Percentiles rank a stretch among this genome's conserved stretches.
Conservation (phyloP, 352 stramenopile species). For the Nothophytophthora sp. region DNA sequence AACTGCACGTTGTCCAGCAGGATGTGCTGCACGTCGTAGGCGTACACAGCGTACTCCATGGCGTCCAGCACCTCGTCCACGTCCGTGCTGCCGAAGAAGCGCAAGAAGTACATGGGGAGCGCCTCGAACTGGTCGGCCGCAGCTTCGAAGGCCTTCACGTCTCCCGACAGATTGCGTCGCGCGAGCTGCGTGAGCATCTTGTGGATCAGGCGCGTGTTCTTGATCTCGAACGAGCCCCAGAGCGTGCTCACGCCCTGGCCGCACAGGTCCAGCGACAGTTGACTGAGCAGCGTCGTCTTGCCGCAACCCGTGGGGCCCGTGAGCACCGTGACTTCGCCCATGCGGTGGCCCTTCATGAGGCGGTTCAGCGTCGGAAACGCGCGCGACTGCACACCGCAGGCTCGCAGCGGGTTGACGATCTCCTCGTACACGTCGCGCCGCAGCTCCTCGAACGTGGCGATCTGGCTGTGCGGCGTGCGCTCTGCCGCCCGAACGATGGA, state of each 20-base stretch:
- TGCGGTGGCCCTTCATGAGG: constrained; percentile 96
- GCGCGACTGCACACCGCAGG: constrained; percentile 91
- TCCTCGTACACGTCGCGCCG: constrained; percentile 94
- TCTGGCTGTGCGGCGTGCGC: constrained; percentile 91
- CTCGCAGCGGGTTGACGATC: constrained; percentile 94
- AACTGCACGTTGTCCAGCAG: constrained; percentile 99
- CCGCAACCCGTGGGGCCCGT: constrained; percentile 97
- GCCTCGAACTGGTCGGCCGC: constrained; percentile 91
- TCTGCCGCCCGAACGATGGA: constrained; percentile 83
- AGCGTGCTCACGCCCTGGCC: constrained; percentile 97
- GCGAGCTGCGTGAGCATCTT: constrained; percentile 98
- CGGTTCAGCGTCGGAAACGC: constrained; percentile 95
- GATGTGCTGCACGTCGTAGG: constrained; percentile 98
- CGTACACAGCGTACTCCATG: constrained; percentile 99
- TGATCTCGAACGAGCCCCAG: constrained; percentile 99
- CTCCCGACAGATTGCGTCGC: constrained; percentile 61
- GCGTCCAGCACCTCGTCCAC: constrained; percentile 96
- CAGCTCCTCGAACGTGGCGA: constrained; percentile 94
- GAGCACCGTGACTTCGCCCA: constrained; percentile 98
- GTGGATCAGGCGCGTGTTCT: constrained; percentile 96
- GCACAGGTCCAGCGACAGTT: constrained; percentile 91
- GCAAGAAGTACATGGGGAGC: constrained; percentile 98
- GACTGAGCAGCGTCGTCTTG: constrained; percentile 95
- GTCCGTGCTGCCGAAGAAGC: constrained; percentile 97
- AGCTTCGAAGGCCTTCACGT: constrained; percentile 78